Base-by-base conservation (phyloP, 1,284 basidiomycete genomes). In the Leccinum pachyderme region DNA sequence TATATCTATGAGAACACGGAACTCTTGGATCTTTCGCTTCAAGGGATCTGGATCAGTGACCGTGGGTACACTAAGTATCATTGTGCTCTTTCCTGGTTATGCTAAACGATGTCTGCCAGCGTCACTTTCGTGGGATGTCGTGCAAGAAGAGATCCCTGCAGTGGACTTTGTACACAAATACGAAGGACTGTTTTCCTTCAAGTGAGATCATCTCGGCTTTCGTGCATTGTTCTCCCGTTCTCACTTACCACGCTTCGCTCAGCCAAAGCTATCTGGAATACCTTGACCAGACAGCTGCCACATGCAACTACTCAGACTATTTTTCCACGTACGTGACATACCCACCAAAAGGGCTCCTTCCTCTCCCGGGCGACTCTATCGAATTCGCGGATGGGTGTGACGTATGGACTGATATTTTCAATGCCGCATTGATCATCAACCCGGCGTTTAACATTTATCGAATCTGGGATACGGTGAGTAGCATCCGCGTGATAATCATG, bases 391-490 rank as follows among this genome's bases (percentile, higher is more conserved):
- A 61, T 31, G 81, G 78, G 4, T 91, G 89, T 61, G 84, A 88
- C 63, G 63, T 89, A 2, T 89, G 86, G 84, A 76, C 81, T 43
- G 70, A 74, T 39, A 84, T 89, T 47, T 83, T 86, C 63, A 66
- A 81, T 15, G 83, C 78, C 0, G 82, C 86, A 0, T 60, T 88
- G 24, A 56, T 69, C 2, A 71, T 86, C 58, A 89, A 91, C 65
- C 88, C 87, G 0, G 89, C 85, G 3, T 91, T 91, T 72, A 78
- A 92, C 63, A 77, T 88, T 7, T 91, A 91, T 66, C 78, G 84
- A 32, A 84, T 90, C 51, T 87, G 89, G 68, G 86, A 87, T 65
- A 86, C 81, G 24, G 79, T 74, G 51, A 58, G 77, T 67, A 8
- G 4, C 41, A 24, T 43, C 12, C 1, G 22, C 7, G 11, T 24